A percentile compares a stretch with the other conserved stretches of the same genome.
These are phyloP conservation scores for Ganoderma lucidum DNA, from an alignment of 1,284 basidiomycete species.

Conservation along the genomic window DNA sequence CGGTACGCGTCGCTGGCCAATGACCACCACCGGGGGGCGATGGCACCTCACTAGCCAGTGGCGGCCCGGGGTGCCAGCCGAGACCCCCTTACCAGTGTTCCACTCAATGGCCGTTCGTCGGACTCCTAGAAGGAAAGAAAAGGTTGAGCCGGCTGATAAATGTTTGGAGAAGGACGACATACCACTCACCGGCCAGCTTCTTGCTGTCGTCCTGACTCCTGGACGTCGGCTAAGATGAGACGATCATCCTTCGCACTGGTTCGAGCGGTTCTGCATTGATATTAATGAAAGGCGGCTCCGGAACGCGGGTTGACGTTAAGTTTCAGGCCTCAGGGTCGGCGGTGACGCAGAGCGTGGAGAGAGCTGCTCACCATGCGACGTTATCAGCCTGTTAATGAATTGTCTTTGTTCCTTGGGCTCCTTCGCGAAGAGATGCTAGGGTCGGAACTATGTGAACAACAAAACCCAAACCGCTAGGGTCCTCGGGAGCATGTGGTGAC, in stretches of 20 bases:
- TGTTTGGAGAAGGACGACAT: not conserved
- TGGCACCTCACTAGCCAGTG: not conserved
- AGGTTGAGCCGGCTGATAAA: not conserved
- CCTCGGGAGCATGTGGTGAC: no score
- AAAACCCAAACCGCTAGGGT: no score
- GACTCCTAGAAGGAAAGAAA: not conserved
- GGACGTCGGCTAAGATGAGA: not conserved
- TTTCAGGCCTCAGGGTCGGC: not conserved
- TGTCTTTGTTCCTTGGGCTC: not conserved
- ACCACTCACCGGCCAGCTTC: not conserved
- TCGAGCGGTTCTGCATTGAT: not conserved
- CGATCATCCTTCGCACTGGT: not conserved
- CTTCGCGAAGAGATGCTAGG: not conserved
- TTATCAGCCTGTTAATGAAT: not conserved
- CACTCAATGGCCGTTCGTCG: not conserved
- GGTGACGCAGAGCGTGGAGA: not conserved
- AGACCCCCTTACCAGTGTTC: not conserved
- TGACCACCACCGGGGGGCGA: not conserved
- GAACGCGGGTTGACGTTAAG: not conserved
- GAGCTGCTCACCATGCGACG: not conserved
- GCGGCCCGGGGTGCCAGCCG: not conserved
- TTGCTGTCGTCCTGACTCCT: not conserved
- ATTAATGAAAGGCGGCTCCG: not conserved
- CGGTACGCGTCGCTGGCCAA: not conserved
- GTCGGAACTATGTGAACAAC: not conserved